phyloP scores from a whole-genome alignment of 192 early-diverging fungal genomes.

The Rhizophagus sp. region DNA sequence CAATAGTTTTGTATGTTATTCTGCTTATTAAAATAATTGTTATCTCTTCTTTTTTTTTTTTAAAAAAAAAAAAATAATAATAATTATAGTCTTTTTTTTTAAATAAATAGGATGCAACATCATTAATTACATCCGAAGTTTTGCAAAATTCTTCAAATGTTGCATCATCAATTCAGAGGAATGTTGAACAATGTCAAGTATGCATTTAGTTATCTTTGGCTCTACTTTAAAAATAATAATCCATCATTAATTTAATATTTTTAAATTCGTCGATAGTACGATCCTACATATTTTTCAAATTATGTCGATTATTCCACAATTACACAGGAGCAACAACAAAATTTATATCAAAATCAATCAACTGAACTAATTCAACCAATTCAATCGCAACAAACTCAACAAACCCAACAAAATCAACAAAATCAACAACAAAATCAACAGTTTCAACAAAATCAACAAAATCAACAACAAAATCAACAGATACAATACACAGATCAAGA shows the following conservation, averaged over 20 bases:
- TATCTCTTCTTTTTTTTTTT: too few relatives aligned
- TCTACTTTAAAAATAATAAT: neutral
- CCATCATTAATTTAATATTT: too few relatives aligned
- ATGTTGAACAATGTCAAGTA: constrained; percentile 1
- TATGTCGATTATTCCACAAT: constrained; percentile 3
- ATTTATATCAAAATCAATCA: neutral
- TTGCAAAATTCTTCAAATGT: constrained; percentile 3
- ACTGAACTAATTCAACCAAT: neutral
- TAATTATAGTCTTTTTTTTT: neutral
- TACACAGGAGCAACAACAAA: neutral
- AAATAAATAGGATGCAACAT: neutral
- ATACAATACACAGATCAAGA: too few relatives aligned
- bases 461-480: neutral
- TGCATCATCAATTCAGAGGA: constrained; percentile 3
- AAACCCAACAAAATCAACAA: neutral
- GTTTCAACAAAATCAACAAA: neutral
- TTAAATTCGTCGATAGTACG: constrained; percentile 14
- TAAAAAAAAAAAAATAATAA: neutral
- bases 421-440: neutral
- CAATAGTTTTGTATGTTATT: neutral
- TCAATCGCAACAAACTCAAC: neutral
- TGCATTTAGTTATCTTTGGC: neutral
- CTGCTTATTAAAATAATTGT: neutral
- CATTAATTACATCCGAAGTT: neutral
- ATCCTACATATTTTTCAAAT: constrained; percentile 28